Percentiles rank a stretch among this genome's conserved stretches.
Evolutionary conservation across 2,329 filamentous ascomycete genomes (phyloP).

Genomic region (Tolypocladium amazonense): DNA sequence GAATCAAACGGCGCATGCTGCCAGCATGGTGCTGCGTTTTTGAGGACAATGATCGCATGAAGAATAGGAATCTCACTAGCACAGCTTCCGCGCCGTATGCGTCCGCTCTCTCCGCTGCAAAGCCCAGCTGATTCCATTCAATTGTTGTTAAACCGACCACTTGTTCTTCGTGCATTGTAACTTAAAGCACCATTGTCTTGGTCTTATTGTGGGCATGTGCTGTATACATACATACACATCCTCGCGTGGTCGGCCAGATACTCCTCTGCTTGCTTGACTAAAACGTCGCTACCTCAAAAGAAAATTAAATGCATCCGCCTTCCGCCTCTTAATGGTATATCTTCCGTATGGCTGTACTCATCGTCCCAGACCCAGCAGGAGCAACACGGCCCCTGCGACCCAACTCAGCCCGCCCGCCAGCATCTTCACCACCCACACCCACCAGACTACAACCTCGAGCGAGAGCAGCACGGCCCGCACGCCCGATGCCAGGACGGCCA

Average conservation of each 20-base stretch:
- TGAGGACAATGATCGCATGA: too few species aligned
- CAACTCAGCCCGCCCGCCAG: slow-evolving; percentile 14
- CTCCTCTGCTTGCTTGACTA: not conserved
- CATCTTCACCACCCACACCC: slow-evolving; percentile 15
- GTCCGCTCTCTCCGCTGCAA: too few species aligned
- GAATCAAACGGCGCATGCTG: too few species aligned
- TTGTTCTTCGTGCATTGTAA: too few species aligned
- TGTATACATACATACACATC: not conserved
- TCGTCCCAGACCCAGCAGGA: slow-evolving; percentile 10
- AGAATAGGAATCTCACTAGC: too few species aligned
- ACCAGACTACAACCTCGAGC: slow-evolving; percentile 19
- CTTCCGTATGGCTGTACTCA: not conserved
- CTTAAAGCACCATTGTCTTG: too few species aligned
- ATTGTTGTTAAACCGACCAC: not conserved
- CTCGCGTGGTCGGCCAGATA: not conserved
- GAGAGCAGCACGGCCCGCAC: slow-evolving; percentile 16
- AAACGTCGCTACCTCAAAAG: not conserved
- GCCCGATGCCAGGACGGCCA: slow-evolving; percentile 12
- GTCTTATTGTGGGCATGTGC: not conserved
- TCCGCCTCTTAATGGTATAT: not conserved
- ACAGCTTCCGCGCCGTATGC: too few species aligned
- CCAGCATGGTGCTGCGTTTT: too few species aligned
- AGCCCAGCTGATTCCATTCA: not conserved
- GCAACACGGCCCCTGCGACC: slow-evolving; percentile 15
- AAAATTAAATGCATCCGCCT: not conserved